Evolutionary conservation across 805 yeast genomes (phyloP).

Genomic region (Myxozyma neotropica): DNA sequence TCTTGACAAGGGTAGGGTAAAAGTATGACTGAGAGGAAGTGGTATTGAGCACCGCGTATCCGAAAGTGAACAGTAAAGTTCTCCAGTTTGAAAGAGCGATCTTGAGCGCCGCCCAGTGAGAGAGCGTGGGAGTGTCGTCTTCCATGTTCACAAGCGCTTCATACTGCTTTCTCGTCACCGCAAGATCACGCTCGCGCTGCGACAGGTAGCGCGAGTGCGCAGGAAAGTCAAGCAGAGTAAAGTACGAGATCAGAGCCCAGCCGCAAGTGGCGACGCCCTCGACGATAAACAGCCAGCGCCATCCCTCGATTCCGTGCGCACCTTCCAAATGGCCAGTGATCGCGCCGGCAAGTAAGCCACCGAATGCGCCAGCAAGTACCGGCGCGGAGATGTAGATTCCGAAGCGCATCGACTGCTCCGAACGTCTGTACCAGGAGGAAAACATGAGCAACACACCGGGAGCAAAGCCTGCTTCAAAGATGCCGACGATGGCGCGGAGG

Average conservation of each 20-base stretch:
- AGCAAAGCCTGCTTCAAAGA: constrained; percentile 52
- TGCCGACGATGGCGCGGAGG: constrained; percentile 46
- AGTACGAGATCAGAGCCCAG: constrained; percentile 9
- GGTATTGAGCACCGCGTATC: constrained; percentile 8
- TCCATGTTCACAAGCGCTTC: constrained; percentile 3
- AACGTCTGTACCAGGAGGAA: constrained; percentile 54
- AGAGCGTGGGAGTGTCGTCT: neutral
- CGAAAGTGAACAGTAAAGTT: constrained; percentile 11
- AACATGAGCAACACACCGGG: constrained; percentile 47
- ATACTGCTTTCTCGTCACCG: constrained; percentile 18
- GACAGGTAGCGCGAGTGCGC: constrained; percentile 8
- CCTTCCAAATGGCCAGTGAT: constrained; percentile 54
- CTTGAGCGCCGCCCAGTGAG: constrained; percentile 17
- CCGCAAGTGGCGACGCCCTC: constrained; percentile 24
- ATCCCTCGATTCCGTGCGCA: constrained; percentile 56
- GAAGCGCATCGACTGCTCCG: constrained; percentile 62
- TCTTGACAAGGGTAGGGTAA: constrained; percentile 18
- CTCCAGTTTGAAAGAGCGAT: constrained; percentile 11
- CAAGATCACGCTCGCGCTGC: constrained; percentile 12
- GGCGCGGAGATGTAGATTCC: constrained; percentile 64
- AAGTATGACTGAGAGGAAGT: constrained; percentile 20
- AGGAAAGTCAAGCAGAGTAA: constrained; percentile 24
- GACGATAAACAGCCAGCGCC: constrained; percentile 70
- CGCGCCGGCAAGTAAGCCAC: constrained; percentile 66
- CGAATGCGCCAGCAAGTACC: constrained; percentile 60